These are phyloP conservation scores for Collybiopsis confluens DNA, from an alignment of 768 basidiomycete genomes.

Conservation along the genomic window DNA sequence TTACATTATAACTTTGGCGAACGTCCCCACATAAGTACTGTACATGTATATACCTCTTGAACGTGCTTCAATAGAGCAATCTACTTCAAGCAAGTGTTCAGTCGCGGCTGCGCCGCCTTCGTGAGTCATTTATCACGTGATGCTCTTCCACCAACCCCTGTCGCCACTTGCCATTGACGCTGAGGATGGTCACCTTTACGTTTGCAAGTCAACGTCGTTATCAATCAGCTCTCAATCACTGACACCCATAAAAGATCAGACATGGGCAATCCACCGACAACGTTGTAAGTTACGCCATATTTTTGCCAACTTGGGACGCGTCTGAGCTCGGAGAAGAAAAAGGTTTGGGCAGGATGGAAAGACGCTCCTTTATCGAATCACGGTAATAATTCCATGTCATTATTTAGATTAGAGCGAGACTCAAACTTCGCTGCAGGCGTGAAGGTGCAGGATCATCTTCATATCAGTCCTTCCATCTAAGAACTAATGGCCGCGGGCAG, in stretches of 20 bases:
- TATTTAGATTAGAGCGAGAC: neutral
- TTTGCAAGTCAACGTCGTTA: slow-evolving; percentile 27
- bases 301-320: neutral
- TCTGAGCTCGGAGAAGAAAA: slow-evolving; percentile 26
- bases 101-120: too few species aligned
- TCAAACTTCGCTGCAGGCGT: slow-evolving; percentile 38
- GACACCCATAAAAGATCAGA: slow-evolving; percentile 42
- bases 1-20: too few species aligned
- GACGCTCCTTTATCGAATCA: slow-evolving; percentile 74
- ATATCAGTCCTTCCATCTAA: neutral
- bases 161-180: too few species aligned
- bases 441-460: slow-evolving; percentile 34
- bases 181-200: slow-evolving; percentile 34
- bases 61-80: too few species aligned
- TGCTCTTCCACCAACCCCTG: neutral
- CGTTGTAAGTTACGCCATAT: slow-evolving; percentile 36
- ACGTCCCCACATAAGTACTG: too few species aligned
- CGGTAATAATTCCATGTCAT: slow-evolving; percentile 38
- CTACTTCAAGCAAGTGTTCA: too few species aligned
- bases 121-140: too few species aligned
- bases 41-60: too few species aligned
- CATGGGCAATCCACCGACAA: slow-evolving; percentile 82
- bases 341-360: slow-evolving; percentile 71
- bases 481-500: slow-evolving; percentile 22
- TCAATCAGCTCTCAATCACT: neutral